Evolutionary conservation across 768 basidiomycete species (phyloP).

Genomic region (Podaxis sp.): DNA sequence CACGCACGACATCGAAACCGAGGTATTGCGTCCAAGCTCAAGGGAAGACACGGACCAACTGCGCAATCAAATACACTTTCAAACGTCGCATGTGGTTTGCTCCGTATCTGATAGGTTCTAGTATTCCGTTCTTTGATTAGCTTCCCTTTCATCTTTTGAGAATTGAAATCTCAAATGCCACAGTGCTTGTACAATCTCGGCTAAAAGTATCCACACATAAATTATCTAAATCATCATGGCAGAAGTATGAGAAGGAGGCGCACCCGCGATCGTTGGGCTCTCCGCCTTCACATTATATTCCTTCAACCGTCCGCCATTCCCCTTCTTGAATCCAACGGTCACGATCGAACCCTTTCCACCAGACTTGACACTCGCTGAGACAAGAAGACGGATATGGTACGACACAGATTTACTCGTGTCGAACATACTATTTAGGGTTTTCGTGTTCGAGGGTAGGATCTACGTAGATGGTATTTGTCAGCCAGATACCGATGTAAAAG

Average conservation of each 20-base stretch:
- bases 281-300: slow-evolving; percentile 9
- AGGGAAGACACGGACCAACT: too few relatives aligned
- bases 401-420: slow-evolving; percentile 12
- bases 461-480: not conserved
- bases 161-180: slow-evolving; percentile 4
- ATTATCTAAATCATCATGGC: not conserved
- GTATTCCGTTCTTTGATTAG: not conserved
- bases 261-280: not conserved
- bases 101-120: not conserved
- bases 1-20: too few relatives aligned
- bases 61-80: too few relatives aligned
- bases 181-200: slow-evolving; percentile 7
- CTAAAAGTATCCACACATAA: not conserved
- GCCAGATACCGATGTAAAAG: not conserved
- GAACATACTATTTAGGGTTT: slow-evolving; percentile 6
- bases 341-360: not conserved
- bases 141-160: not conserved
- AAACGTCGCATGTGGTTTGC: too few relatives aligned
- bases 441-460: slow-evolving; percentile 12
- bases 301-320: slow-evolving; percentile 2
- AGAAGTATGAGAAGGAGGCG: not conserved
- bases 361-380: not conserved
- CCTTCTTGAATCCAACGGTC: not conserved
- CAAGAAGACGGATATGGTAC: slow-evolving; percentile 3
- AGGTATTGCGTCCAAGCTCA: too few relatives aligned